Conservation (phyloP, 495 filamentous ascomycete species). For the Chaetomium fimeti region DNA sequence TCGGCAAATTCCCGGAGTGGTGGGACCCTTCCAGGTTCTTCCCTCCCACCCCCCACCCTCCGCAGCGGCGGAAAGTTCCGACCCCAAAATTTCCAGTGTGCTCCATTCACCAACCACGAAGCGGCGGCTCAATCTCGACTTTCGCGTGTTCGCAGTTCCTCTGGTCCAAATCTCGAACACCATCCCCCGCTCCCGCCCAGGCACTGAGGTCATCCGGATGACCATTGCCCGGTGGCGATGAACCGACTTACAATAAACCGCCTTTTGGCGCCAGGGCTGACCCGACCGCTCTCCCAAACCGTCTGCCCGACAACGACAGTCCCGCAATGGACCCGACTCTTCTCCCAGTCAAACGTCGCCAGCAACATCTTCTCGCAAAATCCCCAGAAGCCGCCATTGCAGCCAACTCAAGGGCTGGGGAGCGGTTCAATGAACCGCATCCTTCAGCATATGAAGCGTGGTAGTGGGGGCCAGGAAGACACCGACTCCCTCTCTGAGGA, state of each 20-base stretch:
- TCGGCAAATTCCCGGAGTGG: slow-evolving; percentile 32
- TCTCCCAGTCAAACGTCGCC: slow-evolving; percentile 39
- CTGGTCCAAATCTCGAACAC: neutral
- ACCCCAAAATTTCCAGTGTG: slow-evolving; percentile 27
- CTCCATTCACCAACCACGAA: neutral
- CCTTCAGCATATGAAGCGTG: slow-evolving; percentile 10
- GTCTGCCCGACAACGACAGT: slow-evolving; percentile 26
- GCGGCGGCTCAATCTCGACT: neutral
- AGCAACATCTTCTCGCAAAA: neutral
- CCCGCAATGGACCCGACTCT: slow-evolving; percentile 42
- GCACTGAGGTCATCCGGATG: slow-evolving; percentile 10
- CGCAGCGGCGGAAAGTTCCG: slow-evolving; percentile 9
- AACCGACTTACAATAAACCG: slow-evolving; percentile 44
- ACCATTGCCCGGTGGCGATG: slow-evolving; percentile 37
- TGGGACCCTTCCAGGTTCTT: neutral
- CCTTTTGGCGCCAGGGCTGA: slow-evolving; percentile 46
- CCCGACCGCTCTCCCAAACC: slow-evolving; percentile 32
- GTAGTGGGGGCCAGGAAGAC: slow-evolving; percentile 9
- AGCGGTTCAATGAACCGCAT: slow-evolving; percentile 16
- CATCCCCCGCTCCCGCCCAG: neutral
- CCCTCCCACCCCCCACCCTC: neutral
- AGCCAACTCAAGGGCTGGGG: neutral
- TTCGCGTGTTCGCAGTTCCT: neutral
- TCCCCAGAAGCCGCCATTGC: slow-evolving; percentile 9
- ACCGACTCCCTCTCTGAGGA: slow-evolving; percentile 21